A percentile compares a stretch with the other conserved stretches of the same genome.
These are phyloP conservation scores for Carallia brachiata DNA, from an alignment of 345 rosid genomes.

Conservation along the genomic window DNA sequence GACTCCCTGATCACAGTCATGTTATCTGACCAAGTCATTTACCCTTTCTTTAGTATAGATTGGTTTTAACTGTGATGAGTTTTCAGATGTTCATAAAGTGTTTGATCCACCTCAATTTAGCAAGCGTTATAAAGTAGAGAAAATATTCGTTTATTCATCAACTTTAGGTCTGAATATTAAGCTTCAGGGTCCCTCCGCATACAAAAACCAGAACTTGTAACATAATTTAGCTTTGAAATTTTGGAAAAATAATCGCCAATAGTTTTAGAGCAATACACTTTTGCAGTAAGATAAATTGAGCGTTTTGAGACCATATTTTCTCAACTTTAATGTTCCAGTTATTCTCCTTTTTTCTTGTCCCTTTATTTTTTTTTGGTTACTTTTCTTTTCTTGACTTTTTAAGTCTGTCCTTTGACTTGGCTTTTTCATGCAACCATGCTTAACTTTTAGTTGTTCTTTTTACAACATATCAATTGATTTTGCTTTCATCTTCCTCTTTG, in stretches of 20 bases:
- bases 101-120: not conserved
- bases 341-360: no score
- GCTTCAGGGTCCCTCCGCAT: not conserved
- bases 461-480: not conserved
- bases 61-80: not conserved
- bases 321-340: no score
- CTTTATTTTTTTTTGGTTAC: no score
- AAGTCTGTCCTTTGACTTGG: no score
- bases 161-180: not conserved
- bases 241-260: no score
- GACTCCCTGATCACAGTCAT: no score
- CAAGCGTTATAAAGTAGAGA: not conserved
- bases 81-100: not conserved
- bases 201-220: not conserved
- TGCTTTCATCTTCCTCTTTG: not conserved
- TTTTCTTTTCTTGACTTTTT: no score
- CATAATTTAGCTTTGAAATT: no score
- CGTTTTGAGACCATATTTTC: no score
- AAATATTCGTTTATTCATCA: not conserved
- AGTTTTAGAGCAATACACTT: not conserved
- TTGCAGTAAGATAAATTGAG: no score
- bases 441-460: not conserved
- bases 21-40: no score
- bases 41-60: not conserved
- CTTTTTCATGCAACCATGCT: no score